Evolutionary conservation across 2,329 filamentous ascomycete genomes (phyloP), one percentile per base, ranked within the genome.

Genomic region (Colletotrichum shisoi): DNA sequence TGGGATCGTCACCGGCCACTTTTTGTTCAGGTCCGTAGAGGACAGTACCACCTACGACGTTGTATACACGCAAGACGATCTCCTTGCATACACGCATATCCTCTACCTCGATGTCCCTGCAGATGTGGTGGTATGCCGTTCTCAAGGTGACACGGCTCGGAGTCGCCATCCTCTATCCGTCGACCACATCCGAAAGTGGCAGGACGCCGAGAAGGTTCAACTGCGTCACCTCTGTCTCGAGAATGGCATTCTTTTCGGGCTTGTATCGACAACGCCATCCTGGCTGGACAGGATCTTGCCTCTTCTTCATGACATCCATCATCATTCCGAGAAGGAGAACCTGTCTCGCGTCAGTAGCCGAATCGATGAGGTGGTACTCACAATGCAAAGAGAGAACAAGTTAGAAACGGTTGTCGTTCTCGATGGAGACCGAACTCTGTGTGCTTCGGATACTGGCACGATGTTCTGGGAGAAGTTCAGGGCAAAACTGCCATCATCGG

Each of bases 391-490:
- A 7, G 19, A 49, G 12, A 66, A 60, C 7, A 46, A 70, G 2
- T 57, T 80, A 9, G 71, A 84, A 51, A 85, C 79, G 0, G 74
- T 85, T 52, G 57, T 90, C 17, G 81, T 89, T 0, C 53, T 90
- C 2, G 87, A 90, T 68, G 87, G 76, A 0, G 87, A 90, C 72
- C 83, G 76, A 69, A 90, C 86, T 0, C 73, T 91, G 60, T 74
- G 80, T 5, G 63, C 80, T 1, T 69, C 80, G 13, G 87, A 89
- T 67, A 83, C 82, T 4, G 82, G 83, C 0, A 61, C 44, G 0
- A 45, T 85, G 60, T 87, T 87, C 73, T 88, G 83, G 84, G 68
- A 77, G 19, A 71, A 39, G 19, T 17, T 24, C 4, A 34, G 19
- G 13, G 15, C 4, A 24, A 31, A 4, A 17, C 24, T 7, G 7